phyloP scores from a whole-genome alignment of 495 filamentous ascomycete species.

The Tuber indicum region DNA sequence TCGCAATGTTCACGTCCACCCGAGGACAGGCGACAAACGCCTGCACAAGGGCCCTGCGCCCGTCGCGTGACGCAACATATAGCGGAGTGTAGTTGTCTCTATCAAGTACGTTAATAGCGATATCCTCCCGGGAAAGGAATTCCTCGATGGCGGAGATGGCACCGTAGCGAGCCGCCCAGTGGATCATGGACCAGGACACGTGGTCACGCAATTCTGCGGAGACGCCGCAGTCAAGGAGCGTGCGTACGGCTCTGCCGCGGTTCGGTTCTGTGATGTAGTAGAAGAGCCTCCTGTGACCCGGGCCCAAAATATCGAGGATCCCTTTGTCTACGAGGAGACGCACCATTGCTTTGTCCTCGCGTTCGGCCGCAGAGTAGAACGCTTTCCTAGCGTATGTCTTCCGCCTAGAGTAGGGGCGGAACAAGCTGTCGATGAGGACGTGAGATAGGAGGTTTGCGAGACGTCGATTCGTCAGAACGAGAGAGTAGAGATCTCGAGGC shows the following conservation, averaged over 20 bases:
- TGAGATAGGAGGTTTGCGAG: constrained; percentile 15
- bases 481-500: constrained; percentile 16
- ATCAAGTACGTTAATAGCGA: background rate
- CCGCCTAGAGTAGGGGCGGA: background rate
- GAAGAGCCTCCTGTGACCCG: background rate
- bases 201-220: background rate
- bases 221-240: background rate
- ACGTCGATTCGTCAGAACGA: constrained; percentile 22
- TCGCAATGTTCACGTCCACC: background rate
- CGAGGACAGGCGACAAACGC: background rate
- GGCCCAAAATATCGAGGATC: background rate
- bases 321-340: constrained; percentile 25
- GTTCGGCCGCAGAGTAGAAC: constrained; percentile 19
- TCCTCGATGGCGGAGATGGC: background rate
- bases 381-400: constrained; percentile 16
- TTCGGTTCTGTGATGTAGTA: background rate
- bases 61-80: background rate
- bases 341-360: constrained; percentile 20
- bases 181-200: background rate
- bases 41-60: background rate
- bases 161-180: constrained; percentile 1
- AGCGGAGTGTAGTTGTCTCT: background rate
- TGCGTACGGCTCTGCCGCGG: background rate
- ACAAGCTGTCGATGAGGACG: constrained; percentile 13
- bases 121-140: background rate